phyloP scores from a whole-genome alignment of 2,329 filamentous ascomycete species.

The Fusarium beomiforme region DNA sequence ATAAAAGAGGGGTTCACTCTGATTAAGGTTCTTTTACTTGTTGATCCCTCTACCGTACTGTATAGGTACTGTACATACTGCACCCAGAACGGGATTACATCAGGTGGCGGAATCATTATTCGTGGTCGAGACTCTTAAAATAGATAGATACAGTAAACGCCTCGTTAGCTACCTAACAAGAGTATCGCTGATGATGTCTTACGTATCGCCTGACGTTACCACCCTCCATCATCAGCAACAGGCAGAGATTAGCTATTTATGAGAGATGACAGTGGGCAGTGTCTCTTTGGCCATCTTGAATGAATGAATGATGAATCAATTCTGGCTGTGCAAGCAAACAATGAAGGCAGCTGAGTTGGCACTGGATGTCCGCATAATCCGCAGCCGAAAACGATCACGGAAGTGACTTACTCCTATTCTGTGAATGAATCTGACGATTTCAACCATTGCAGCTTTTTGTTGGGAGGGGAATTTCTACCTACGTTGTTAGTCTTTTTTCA shows the following conservation, averaged over 20 bases:
- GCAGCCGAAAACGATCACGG: constrained; percentile 15
- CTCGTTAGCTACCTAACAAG: neutral
- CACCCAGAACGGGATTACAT: constrained; percentile 32
- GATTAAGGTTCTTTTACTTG: constrained; percentile 4
- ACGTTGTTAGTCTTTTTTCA: neutral
- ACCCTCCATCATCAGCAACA: neutral
- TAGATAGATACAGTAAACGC: neutral
- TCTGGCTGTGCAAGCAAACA: constrained; percentile 19
- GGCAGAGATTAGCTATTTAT: neutral
- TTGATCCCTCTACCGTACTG: neutral
- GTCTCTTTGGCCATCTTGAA: constrained; percentile 1
- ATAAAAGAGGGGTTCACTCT: neutral
- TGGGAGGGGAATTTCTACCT: neutral
- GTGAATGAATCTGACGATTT: constrained; percentile 5
- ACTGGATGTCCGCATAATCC: neutral
- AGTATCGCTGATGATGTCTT: no score
- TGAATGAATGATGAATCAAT: neutral
- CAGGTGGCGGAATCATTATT: constrained; percentile 37
- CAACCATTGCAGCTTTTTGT: neutral
- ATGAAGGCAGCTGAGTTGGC: neutral
- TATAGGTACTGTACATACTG: no score
- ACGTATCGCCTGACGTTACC: constrained; percentile 21
- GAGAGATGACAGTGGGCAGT: constrained; percentile 7
- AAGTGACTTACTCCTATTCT: neutral
- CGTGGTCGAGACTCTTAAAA: constrained; percentile 16